Evolutionary conservation across 306 rosid genomes (phyloP).

Genomic region (Mimosa pudica): DNA sequence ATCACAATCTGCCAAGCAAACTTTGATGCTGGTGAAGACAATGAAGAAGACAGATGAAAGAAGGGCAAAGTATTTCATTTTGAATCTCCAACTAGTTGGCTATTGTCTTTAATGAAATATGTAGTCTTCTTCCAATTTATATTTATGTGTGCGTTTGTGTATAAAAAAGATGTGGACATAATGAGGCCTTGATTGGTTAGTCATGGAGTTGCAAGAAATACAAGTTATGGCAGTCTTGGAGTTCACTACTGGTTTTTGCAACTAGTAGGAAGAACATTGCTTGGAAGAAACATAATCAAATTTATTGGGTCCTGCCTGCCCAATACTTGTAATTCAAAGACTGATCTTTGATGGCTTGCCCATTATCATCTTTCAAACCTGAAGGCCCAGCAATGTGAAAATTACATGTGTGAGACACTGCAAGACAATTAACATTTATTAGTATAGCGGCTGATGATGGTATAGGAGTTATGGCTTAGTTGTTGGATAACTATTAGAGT

Average conservation of each 20-base stretch:
- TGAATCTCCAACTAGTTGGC: slow-evolving; percentile 7
- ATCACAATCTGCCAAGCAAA: slow-evolving; percentile 50
- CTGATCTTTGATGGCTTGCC: background rate
- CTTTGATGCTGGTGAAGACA: slow-evolving; percentile 28
- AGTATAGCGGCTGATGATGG: background rate
- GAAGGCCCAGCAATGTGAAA: background rate
- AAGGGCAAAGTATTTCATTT: slow-evolving; percentile 34
- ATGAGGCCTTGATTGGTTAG: slow-evolving; percentile 13
- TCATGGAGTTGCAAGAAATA: slow-evolving; percentile 48
- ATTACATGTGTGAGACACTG: background rate
- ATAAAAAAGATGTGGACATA: background rate
- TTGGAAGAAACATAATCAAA: slow-evolving; percentile 53
- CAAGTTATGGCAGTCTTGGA: slow-evolving; percentile 61
- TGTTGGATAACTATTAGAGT: background rate
- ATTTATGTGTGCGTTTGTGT: background rate
- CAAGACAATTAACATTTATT: background rate
- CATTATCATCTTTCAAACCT: background rate
- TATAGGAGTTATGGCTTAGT: background rate
- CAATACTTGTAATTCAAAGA: slow-evolving; percentile 6
- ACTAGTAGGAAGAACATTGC: slow-evolving; percentile 53
- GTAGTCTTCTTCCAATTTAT: background rate
- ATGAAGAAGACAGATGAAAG: slow-evolving; percentile 33
- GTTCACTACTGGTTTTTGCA: slow-evolving; percentile 69
- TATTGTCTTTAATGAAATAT: background rate
- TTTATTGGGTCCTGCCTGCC: background rate